A percentile compares a stretch with the other conserved stretches of the same genome.
These are phyloP conservation scores for Sarocladiaceae sp. DNA, from an alignment of 2,329 filamentous ascomycete species.

Conservation along the genomic window DNA sequence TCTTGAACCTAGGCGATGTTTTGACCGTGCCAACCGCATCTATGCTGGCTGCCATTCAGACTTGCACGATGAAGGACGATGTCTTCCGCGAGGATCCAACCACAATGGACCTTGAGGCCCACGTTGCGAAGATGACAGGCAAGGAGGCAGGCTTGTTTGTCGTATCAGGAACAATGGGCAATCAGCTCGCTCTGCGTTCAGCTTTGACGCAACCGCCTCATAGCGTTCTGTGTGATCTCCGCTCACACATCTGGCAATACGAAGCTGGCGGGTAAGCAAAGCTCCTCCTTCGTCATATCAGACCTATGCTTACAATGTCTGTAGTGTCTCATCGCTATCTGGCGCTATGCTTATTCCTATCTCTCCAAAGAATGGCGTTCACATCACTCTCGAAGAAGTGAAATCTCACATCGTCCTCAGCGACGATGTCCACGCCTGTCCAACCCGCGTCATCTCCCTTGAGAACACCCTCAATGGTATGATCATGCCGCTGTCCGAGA, in stretches of 20 bases:
- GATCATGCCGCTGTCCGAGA: slow-evolving; percentile 72
- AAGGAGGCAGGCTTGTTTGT: slow-evolving; percentile 79
- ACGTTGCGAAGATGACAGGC: slow-evolving; percentile 67
- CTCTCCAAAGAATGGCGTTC: slow-evolving; percentile 63
- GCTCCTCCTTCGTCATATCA: slow-evolving; percentile 13
- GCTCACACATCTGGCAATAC: slow-evolving; percentile 70
- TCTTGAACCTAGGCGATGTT: slow-evolving; percentile 37
- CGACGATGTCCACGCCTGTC: slow-evolving; percentile 72
- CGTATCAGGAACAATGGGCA: slow-evolving; percentile 90
- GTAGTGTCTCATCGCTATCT: slow-evolving; percentile 64
- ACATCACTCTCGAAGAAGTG: slow-evolving; percentile 76
- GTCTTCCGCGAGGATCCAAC: slow-evolving; percentile 77
- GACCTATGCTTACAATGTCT: neutral
- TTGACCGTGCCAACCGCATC: slow-evolving; percentile 71
- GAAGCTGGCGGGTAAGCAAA: slow-evolving; percentile 57
- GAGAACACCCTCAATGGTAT: slow-evolving; percentile 83
- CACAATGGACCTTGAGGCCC: slow-evolving; percentile 70
- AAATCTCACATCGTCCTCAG: slow-evolving; percentile 58
- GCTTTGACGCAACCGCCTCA: slow-evolving; percentile 78
- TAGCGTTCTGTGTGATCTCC: slow-evolving; percentile 71
- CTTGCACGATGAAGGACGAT: slow-evolving; percentile 76
- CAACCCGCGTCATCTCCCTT: slow-evolving; percentile 75
- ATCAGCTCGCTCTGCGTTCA: slow-evolving; percentile 77
- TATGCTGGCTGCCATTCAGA: slow-evolving; percentile 77
- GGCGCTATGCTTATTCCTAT: slow-evolving; percentile 68